Base-by-base conservation (phyloP, 1,284 basidiomycete species). In the Trichosporon ovoides region DNA sequence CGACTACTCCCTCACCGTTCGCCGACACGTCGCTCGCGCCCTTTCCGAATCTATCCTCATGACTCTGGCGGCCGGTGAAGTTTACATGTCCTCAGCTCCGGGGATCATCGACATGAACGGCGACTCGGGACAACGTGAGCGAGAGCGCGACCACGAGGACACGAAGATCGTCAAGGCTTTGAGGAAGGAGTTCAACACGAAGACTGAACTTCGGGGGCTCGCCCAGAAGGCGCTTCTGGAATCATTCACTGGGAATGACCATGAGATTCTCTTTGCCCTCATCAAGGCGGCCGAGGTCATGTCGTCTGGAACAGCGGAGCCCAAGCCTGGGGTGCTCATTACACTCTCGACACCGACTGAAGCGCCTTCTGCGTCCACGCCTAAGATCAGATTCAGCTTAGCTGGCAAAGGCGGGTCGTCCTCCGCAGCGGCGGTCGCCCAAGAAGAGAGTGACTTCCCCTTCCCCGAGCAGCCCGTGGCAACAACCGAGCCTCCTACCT, bases 271-370 rank as follows among this genome's bases (percentile, higher is more conserved):
- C 36, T 90, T 91, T 84, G 90, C 88, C 61, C 79, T 97, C 52
- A 81, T 98, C 68, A 98, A 98, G 78, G 80, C 97, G 11, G 91
- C 89, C 12, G 95, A 98, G 70, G 81, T 97, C 22, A 83, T 95
- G 52, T 88, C 95, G 65, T 85, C 87, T 53, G 87, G 89, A 19
- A 79, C 83, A 3, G 85, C 90, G 56, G 93, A 96, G 75, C 83
- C 85, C 4, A 80, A 87, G n/a, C 92, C 91, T 0, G 90, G 89
- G 57, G 85, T 91, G 55, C 87, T 87, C 38, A 88, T 97, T 58
- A 88, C 89, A 53, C 82, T 92, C 54, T 83, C 85, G 19, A 91
- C 89, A 1, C 89, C 90, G 11, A 80, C 74, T 5, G 89, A 91
- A 64, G 46, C 62, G 31, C 85, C 87, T 18, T 78, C 80, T 16